phyloP scores from a whole-genome alignment of 495 filamentous ascomycete species.

The Aspergillus heteromorphus region DNA sequence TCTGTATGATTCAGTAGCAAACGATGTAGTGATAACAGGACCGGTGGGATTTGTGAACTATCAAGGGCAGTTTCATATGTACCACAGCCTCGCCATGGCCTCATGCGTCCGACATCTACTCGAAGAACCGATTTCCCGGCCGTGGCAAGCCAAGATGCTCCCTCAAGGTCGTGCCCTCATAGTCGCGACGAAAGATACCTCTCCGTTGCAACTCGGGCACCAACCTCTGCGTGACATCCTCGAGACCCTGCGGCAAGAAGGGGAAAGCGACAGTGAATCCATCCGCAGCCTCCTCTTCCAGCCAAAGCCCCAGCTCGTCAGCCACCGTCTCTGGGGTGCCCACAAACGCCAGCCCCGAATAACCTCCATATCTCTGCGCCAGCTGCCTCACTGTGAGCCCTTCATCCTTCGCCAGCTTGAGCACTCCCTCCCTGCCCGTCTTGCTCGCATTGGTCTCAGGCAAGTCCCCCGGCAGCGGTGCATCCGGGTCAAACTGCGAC shows the following conservation, averaged over 20 bases:
- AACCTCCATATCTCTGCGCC: conserved; percentile 47
- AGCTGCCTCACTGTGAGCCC: conserved; percentile 45
- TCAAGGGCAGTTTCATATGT: no score
- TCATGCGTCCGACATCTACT: no score
- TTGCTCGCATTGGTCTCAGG: conserved; percentile 52
- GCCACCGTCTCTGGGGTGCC: conserved; percentile 45
- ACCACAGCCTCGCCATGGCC: no score
- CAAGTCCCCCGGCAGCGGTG: conserved; percentile 40
- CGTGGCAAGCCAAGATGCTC: conserved; percentile 49
- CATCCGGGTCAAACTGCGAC: conserved; percentile 43
- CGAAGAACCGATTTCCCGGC: conserved; percentile 48
- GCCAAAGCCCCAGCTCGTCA: conserved; percentile 45
- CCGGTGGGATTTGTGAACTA: no score
- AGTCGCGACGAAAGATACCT: conserved; percentile 46
- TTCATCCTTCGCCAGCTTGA: conserved; percentile 40
- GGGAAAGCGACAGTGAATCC: conserved; percentile 46
- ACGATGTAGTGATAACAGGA: no score
- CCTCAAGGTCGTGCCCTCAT: conserved; percentile 33
- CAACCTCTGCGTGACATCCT: conserved; percentile 42
- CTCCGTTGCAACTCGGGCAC: conserved; percentile 48
- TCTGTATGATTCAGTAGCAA: no score
- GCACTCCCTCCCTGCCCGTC: conserved; percentile 36
- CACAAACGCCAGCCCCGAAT: conserved; percentile 47
- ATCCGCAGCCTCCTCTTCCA: conserved; percentile 39
- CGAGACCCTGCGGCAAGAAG: conserved; percentile 46